Evolutionary conservation across 23 red algal species (phyloP).

Genomic region (Agarophyton chilense): DNA sequence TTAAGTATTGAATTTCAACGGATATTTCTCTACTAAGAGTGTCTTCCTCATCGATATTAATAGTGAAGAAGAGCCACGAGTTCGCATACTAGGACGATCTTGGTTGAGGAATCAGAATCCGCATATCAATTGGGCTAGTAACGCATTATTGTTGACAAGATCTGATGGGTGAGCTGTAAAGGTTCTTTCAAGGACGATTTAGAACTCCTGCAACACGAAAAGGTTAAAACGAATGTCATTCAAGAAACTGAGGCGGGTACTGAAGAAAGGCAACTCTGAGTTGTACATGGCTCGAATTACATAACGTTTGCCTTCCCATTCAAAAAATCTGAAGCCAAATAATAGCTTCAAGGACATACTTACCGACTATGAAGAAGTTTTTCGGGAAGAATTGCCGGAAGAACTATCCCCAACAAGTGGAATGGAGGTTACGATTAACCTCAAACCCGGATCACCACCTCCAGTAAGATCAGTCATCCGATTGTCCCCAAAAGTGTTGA

Average conservation of each 20-base stretch:
- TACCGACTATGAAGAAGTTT: not conserved
- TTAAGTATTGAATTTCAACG: not conserved
- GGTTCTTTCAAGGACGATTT: too few relatives aligned
- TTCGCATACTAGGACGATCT: not conserved
- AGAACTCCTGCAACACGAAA: not conserved
- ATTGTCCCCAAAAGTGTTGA: too few relatives aligned
- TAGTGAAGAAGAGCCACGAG: not conserved
- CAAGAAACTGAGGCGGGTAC: not conserved
- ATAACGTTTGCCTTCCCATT: not conserved
- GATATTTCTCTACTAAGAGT: not conserved
- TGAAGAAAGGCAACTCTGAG: constrained; percentile 18
- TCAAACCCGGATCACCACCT: not conserved
- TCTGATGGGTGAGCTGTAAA: not conserved
- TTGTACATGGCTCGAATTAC: constrained; percentile 25
- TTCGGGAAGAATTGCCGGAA: constrained; percentile 1
- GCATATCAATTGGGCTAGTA: not conserved
- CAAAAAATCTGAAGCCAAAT: not conserved
- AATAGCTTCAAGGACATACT: constrained; percentile 3
- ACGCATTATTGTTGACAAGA: not conserved
- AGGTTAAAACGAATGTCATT: constrained; percentile 14
- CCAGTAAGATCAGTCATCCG: constrained; percentile 7
- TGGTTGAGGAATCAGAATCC: constrained; percentile 9
- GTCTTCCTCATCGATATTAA: not conserved
- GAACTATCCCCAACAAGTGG: not conserved
- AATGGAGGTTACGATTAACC: not conserved